Conservation (phyloP, 148 eudicot species). For the Amaranthus hypochondriacus region DNA sequence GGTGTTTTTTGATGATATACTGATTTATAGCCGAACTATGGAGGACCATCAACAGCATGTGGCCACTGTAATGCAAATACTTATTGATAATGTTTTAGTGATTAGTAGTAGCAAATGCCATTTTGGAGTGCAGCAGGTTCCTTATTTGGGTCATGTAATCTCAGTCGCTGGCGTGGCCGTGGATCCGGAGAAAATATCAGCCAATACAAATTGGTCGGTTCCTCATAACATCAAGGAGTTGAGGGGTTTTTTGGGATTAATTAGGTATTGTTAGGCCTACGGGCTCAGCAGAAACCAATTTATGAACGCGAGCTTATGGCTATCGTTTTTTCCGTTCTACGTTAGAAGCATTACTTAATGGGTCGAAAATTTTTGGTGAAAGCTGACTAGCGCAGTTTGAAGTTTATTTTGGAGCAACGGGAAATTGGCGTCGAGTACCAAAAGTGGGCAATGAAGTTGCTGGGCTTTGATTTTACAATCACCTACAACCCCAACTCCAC, state of each 20-base stretch:
- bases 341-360: not conserved
- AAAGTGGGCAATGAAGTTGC: not conserved
- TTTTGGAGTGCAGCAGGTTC: not conserved
- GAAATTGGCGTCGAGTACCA: not conserved
- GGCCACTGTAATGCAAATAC: not conserved
- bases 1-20: not conserved
- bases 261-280: not conserved
- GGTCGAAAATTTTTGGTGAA: not conserved
- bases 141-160: not conserved
- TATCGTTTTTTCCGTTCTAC: not conserved
- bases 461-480: not conserved
- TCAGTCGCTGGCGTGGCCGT: not conserved
- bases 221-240: not conserved
- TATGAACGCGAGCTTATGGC: not conserved
- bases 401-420: not conserved
- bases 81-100: not conserved
- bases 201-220: not conserved
- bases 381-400: not conserved
- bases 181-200: not conserved
- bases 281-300: too few relatives aligned
- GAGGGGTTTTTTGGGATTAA: not conserved
- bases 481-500: not conserved
- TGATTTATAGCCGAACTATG: not conserved
- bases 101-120: not conserved
- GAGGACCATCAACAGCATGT: not conserved